These are phyloP conservation scores for Pascua sp. DNA, from an alignment of 1,284 basidiomycete species.

Conservation along the genomic window DNA sequence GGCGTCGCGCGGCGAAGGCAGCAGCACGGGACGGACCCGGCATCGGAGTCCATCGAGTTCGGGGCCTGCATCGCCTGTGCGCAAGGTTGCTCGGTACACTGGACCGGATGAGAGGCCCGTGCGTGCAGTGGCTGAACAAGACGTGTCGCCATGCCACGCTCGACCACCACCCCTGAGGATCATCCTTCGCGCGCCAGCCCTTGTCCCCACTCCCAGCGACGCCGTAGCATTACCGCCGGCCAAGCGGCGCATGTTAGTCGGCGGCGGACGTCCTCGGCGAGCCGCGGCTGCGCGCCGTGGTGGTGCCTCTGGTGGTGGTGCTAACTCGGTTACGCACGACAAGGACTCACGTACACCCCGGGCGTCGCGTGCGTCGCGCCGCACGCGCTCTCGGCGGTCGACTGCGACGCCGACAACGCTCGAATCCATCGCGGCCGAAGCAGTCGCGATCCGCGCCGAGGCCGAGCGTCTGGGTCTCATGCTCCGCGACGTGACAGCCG, in stretches of 20 bases:
- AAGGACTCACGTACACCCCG: not conserved
- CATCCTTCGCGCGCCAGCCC: not conserved
- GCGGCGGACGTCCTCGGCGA: slow-evolving; percentile 4
- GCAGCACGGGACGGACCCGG: slow-evolving; percentile 14
- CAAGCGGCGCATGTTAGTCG: slow-evolving; percentile 1
- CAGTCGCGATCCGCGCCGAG: slow-evolving; percentile 25
- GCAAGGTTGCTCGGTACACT: too few relatives aligned
- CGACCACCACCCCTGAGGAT: not conserved
- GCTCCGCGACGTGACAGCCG: slow-evolving; percentile 41
- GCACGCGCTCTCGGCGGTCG: slow-evolving; percentile 15
- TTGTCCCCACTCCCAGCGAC: too few relatives aligned
- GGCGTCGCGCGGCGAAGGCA: slow-evolving; percentile 14
- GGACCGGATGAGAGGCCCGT: not conserved
- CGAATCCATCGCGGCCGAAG: slow-evolving; percentile 25
- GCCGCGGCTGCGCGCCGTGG: not conserved
- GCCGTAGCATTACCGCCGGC: too few relatives aligned
- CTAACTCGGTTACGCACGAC: not conserved
- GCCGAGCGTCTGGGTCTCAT: slow-evolving; percentile 29
- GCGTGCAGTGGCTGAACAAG: not conserved
- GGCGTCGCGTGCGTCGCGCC: slow-evolving; percentile 8
- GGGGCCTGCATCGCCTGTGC: not conserved
- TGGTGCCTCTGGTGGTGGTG: not conserved
- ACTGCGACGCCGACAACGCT: slow-evolving; percentile 20
- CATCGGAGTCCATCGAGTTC: not conserved
- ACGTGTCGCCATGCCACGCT: not conserved